A percentile compares a stretch with the other conserved stretches of the same genome.
Evolutionary conservation across 2,329 filamentous ascomycete species (phyloP).

Genomic region (Eutypa lata): DNA sequence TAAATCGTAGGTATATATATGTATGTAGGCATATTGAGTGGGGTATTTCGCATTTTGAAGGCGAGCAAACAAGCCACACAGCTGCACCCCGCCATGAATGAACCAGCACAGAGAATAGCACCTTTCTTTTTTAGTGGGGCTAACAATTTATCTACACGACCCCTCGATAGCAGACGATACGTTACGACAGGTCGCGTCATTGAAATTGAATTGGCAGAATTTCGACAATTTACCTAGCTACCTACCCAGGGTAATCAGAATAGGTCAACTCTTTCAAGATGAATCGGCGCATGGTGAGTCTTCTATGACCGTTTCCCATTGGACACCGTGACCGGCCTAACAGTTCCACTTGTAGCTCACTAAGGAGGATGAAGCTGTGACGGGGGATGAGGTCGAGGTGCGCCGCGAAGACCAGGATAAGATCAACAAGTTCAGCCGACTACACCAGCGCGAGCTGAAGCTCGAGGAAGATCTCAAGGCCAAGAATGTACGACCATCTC

Average conservation of each 20-base stretch:
- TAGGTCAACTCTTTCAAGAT: slow-evolving; percentile 14
- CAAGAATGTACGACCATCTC: slow-evolving; percentile 64
- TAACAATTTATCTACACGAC: too few relatives aligned
- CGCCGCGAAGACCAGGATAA: slow-evolving; percentile 97
- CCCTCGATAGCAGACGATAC: too few relatives aligned
- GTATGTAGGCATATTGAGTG: too few relatives aligned
- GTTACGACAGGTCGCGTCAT: too few relatives aligned
- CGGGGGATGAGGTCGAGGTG: slow-evolving; percentile 81
- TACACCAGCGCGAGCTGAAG: slow-evolving; percentile 80
- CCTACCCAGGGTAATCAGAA: not conserved
- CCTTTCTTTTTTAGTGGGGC: too few relatives aligned
- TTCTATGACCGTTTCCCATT: not conserved
- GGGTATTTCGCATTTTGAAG: too few relatives aligned
- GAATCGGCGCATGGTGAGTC: slow-evolving; percentile 33
- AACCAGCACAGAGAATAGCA: too few relatives aligned
- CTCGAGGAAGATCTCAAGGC: slow-evolving; percentile 76
- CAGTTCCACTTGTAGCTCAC: slow-evolving; percentile 64
- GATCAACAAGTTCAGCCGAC: slow-evolving; percentile 94
- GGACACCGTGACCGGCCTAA: not conserved
- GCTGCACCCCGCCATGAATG: too few relatives aligned
- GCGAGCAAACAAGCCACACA: too few relatives aligned
- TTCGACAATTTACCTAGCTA: not conserved
- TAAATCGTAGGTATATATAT: too few relatives aligned
- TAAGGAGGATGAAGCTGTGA: slow-evolving; percentile 78
- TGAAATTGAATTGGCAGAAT: too few relatives aligned